phyloP scores from a whole-genome alignment of 169 alveolate genomes.

The Plasmodium chabaudi region DNA sequence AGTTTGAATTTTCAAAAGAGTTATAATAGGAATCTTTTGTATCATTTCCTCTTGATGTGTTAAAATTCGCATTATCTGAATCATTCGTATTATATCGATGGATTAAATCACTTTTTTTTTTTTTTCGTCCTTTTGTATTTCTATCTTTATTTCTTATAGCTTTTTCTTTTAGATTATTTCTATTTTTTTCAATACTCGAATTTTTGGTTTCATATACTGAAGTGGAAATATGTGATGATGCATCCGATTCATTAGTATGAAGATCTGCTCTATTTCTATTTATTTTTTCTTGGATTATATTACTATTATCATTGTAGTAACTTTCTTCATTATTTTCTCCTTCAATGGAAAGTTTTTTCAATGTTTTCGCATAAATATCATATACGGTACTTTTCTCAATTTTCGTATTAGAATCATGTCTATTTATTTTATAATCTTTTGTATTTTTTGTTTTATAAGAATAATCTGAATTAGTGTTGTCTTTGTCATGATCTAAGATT shows the following conservation, averaged over 20 bases:
- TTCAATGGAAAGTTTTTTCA: conserved; percentile 55
- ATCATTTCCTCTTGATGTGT: too few species aligned
- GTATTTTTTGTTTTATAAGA: conserved; percentile 19
- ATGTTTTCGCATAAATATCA: conserved; percentile 55
- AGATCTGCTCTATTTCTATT: conserved; percentile 18
- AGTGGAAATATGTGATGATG: conserved; percentile 32
- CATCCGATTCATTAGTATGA: conserved; percentile 20
- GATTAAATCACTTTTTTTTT: conserved; percentile 7
- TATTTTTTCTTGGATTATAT: conserved; percentile 27
- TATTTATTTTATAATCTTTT: conserved; percentile 37
- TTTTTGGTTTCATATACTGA: conserved; percentile 11
- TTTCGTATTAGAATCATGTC: conserved; percentile 22
- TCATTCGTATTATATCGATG: not conserved
- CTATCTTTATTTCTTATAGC: not conserved
- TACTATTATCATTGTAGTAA: conserved; percentile 4
- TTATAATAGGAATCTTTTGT: too few species aligned
- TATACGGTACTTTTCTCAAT: conserved; percentile 53
- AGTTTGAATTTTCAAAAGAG: conserved; percentile 12
- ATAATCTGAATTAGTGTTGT: conserved; percentile 25
- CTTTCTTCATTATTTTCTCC: conserved; percentile 39
- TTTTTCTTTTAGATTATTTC: conserved; percentile 26
- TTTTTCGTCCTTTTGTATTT: conserved; percentile 5
- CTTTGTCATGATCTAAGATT: conserved; percentile 61
- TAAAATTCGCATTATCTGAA: not conserved
- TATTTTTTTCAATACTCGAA: not conserved